Conservation (phyloP, 2,329 filamentous ascomycete species). For the Zasmidium angulare region DNA sequence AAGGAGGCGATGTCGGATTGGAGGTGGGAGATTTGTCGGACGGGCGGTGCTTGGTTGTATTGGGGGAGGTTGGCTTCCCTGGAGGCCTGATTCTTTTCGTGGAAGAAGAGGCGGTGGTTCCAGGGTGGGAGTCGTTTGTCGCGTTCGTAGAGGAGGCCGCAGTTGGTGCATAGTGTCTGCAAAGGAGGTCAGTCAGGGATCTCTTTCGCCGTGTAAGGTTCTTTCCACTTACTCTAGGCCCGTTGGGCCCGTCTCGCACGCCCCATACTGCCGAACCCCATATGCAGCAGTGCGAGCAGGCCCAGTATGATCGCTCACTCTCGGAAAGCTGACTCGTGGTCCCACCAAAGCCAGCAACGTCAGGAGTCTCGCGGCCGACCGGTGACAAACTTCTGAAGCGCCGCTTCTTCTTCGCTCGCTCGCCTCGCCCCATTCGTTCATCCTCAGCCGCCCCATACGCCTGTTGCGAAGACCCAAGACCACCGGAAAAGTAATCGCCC, state of each 20-base stretch:
- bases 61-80: constrained; percentile 27
- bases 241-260: constrained; percentile 84
- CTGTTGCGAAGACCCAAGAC: constrained; percentile 35
- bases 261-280: constrained; percentile 93
- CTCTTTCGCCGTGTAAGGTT: neutral
- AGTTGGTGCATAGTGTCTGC: constrained; percentile 88
- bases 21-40: constrained; percentile 27
- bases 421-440: constrained; percentile 86
- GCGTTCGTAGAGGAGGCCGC: constrained; percentile 83
- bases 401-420: constrained; percentile 92
- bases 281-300: constrained; percentile 82
- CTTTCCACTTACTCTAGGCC: constrained; percentile 67
- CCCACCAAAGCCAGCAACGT: constrained; percentile 66
- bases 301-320: constrained; percentile 75
- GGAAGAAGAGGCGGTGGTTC: constrained; percentile 66
- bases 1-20: constrained; percentile 34
- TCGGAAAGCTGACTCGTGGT: constrained; percentile 66
- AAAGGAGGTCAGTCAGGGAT: constrained; percentile 10
- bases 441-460: constrained; percentile 51
- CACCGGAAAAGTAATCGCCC: constrained; percentile 58
- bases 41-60: constrained; percentile 18
- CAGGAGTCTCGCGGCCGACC: constrained; percentile 77
- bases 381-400: constrained; percentile 88
- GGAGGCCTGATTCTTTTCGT: constrained; percentile 42
- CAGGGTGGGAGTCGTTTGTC: constrained; percentile 79